phyloP scores from a whole-genome alignment of 148 eudicot species.

The Persicaria maculosa region DNA sequence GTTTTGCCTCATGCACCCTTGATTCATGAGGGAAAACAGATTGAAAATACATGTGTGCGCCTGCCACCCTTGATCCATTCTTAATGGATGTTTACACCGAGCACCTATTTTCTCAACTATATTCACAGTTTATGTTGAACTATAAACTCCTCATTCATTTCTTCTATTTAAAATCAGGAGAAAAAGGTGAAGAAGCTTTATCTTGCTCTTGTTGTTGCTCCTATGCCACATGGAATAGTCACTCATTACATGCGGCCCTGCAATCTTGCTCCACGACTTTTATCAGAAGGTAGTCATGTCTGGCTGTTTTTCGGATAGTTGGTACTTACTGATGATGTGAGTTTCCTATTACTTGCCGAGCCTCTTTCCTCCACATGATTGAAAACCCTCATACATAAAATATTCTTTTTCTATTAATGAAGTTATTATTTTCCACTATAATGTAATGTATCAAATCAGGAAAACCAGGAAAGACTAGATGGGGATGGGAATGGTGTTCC shows the following conservation, averaged over 20 bases:
- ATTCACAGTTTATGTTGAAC: background rate
- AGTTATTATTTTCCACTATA: background rate
- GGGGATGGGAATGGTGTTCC: too few relatives aligned
- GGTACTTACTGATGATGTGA: background rate
- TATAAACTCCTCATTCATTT: background rate
- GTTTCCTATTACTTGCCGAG: background rate
- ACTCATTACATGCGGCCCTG: slow-evolving; percentile 86
- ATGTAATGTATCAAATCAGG: background rate
- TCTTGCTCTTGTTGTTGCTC: slow-evolving; percentile 85
- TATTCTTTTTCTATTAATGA: too few relatives aligned
- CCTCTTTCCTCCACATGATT: background rate
- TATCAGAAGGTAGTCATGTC: slow-evolving; percentile 59
- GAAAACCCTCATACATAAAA: background rate
- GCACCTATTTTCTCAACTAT: background rate
- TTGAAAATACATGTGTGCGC: too few relatives aligned
- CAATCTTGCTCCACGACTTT: slow-evolving; percentile 68
- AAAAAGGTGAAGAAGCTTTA: slow-evolving; percentile 83
- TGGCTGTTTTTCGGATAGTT: background rate
- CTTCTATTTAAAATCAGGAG: slow-evolving; percentile 36
- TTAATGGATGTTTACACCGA: too few relatives aligned
- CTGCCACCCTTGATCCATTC: too few relatives aligned
- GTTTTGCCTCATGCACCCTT: too few relatives aligned
- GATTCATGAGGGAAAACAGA: too few relatives aligned
- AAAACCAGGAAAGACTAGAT: background rate
- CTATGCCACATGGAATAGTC: slow-evolving; percentile 61